Evolutionary conservation across 176 grass and related monocot species (phyloP).

Genomic region (Ampelocalamus luodianensis): DNA sequence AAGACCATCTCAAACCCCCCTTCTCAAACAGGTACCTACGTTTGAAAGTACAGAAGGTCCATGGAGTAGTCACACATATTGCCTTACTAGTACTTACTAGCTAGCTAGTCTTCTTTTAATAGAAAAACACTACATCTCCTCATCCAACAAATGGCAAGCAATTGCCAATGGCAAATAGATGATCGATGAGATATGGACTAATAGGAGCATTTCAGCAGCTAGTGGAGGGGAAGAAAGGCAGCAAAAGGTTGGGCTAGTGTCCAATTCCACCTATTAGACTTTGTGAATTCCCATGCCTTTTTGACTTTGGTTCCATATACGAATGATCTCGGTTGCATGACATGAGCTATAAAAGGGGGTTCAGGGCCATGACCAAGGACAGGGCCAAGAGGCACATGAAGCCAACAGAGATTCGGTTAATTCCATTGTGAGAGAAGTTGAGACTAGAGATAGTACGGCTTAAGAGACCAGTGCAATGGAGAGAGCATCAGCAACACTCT

Average conservation of each 20-base stretch:
- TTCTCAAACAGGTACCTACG: not conserved
- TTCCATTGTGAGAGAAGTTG: conserved; percentile 2
- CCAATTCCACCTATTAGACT: conserved; percentile 52
- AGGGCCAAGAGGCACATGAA: conserved; percentile 28
- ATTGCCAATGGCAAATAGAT: conserved; percentile 22
- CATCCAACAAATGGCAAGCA: conserved; percentile 20
- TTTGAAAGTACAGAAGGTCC: not conserved
- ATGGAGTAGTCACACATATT: not conserved
- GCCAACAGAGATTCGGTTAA: not conserved
- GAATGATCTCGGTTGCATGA: conserved; percentile 54
- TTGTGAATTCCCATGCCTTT: conserved; percentile 48
- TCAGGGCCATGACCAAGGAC: conserved; percentile 16
- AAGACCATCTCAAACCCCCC: not conserved
- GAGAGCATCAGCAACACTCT: conserved; percentile 34
- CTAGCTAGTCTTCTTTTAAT: conserved; percentile 21
- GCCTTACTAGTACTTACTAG: not conserved
- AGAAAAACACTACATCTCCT: not conserved
- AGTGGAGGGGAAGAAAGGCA: conserved; percentile 50
- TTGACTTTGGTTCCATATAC: conserved; percentile 52
- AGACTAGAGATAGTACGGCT: not conserved
- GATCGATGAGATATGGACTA: conserved; percentile 38
- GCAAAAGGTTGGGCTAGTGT: conserved; percentile 37
- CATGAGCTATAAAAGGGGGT: conserved; percentile 45
- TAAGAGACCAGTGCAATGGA: conserved; percentile 37
- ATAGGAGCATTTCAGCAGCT: conserved; percentile 44